These are phyloP conservation scores for Fraxinus greggii DNA, from an alignment of 305 asterid genomes.

Conservation along the genomic window DNA sequence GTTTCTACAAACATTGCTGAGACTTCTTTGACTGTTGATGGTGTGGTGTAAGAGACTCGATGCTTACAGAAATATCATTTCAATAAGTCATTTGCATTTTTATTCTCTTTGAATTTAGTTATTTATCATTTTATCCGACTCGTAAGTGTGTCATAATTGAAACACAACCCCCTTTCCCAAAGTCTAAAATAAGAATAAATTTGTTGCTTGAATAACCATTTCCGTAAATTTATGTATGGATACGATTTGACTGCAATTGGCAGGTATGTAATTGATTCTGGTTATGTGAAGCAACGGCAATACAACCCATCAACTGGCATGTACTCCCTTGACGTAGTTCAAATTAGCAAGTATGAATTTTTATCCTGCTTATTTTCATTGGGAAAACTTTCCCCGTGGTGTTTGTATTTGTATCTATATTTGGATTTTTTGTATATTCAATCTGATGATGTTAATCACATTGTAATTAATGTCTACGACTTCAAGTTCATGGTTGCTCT, in stretches of 20 bases:
- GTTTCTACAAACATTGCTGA: slow-evolving; percentile 97
- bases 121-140: background rate
- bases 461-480: background rate
- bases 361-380: slow-evolving; percentile 9
- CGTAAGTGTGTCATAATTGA: background rate
- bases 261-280: slow-evolving; percentile 92
- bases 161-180: background rate
- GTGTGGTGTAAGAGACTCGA: slow-evolving; percentile 77
- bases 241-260: slow-evolving; percentile 1
- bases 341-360: slow-evolving; percentile 80
- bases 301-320: slow-evolving; percentile 95
- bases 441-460: slow-evolving; percentile 3
- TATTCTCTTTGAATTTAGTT: background rate
- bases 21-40: slow-evolving; percentile 96
- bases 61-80: slow-evolving; percentile 22
- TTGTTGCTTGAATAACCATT: background rate
- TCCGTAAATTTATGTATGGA: background rate
- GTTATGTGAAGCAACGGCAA: slow-evolving; percentile 94
- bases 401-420: background rate
- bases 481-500: background rate
- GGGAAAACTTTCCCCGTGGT: background rate
- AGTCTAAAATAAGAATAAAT: background rate
- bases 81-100: background rate
- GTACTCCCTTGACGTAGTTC: slow-evolving; percentile 93
- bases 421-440: background rate